These are phyloP conservation scores for Neurospora sp. DNA, from an alignment of 2,329 filamentous ascomycete species.

Conservation along the genomic window DNA sequence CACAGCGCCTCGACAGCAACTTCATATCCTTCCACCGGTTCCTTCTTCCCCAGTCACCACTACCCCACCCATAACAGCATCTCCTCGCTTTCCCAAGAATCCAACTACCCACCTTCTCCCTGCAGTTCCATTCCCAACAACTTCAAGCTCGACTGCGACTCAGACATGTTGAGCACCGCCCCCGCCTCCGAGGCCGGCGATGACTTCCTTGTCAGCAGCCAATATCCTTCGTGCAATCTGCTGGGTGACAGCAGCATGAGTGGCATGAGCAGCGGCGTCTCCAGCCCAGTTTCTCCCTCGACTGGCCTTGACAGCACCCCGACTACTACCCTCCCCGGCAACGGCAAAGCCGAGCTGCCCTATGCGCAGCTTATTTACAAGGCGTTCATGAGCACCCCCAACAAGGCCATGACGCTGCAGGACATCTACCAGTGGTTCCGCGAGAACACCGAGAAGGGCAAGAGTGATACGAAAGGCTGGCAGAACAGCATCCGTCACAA, in stretches of 20 bases:
- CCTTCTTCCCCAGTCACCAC: background rate
- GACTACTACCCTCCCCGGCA: slow-evolving; percentile 17
- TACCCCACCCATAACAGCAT: background rate
- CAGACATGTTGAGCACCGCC: slow-evolving; percentile 1
- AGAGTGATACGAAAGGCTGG: slow-evolving; percentile 63
- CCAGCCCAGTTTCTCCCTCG: slow-evolving; percentile 3
- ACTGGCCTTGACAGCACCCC: slow-evolving; percentile 10
- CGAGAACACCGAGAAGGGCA: slow-evolving; percentile 68
- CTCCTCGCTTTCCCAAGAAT: background rate
- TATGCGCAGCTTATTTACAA: slow-evolving; percentile 77
- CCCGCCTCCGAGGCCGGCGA: slow-evolving; percentile 3
- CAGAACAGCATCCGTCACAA: slow-evolving; percentile 95
- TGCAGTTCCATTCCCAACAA: slow-evolving; percentile 12
- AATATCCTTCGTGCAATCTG: background rate
- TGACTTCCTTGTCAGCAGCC: background rate
- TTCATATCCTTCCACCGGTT: background rate
- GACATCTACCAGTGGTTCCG: slow-evolving; percentile 89
- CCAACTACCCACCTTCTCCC: slow-evolving; percentile 8
- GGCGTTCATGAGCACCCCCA: slow-evolving; percentile 59
- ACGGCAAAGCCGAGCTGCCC: slow-evolving; percentile 41
- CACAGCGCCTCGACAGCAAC: slow-evolving; percentile 1
- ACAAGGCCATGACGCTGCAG: slow-evolving; percentile 65
- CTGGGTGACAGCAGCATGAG: background rate
- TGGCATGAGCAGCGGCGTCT: slow-evolving; percentile 2
- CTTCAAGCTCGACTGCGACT: slow-evolving; percentile 6